These are phyloP conservation scores for Trametes sanguinea DNA, from an alignment of 768 basidiomycete species.

Conservation along the genomic window DNA sequence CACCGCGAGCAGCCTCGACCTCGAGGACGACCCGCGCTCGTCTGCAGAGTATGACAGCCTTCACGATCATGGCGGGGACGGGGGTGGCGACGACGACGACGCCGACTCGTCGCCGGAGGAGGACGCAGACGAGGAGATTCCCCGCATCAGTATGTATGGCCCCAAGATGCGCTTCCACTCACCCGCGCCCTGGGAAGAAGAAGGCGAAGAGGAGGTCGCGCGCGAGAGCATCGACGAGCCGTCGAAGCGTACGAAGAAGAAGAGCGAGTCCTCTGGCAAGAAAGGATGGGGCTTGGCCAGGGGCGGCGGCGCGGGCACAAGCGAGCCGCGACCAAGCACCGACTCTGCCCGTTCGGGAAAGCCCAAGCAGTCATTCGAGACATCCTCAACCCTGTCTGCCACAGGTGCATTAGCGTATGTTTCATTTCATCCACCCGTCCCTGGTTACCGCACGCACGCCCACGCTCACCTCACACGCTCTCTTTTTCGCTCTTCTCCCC, in stretches of 20 bases:
- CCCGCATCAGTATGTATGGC: constrained; percentile 73
- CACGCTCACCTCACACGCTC: neutral
- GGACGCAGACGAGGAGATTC: constrained; percentile 43
- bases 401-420: constrained; percentile 64
- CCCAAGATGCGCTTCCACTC: constrained; percentile 84
- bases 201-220: constrained; percentile 40
- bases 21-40: constrained; percentile 44
- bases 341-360: constrained; percentile 61
- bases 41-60: constrained; percentile 23
- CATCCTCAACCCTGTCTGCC: constrained; percentile 51
- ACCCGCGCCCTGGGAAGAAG: constrained; percentile 79
- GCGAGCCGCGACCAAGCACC: constrained; percentile 55
- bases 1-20: constrained; percentile 55
- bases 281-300: constrained; percentile 47
- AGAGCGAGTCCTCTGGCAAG: constrained; percentile 39
- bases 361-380: constrained; percentile 61
- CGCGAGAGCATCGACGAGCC: constrained; percentile 32
- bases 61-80: constrained; percentile 23
- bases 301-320: constrained; percentile 32
- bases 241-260: constrained; percentile 35
- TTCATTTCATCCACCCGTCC: neutral
- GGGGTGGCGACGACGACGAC: too few species aligned
- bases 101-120: constrained; percentile 31
- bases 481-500: too few species aligned
- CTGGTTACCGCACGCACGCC: constrained; percentile 1